Evolutionary conservation across 352 stramenopile genomes (phyloP).

Genomic region (Blastocystis sp.): DNA sequence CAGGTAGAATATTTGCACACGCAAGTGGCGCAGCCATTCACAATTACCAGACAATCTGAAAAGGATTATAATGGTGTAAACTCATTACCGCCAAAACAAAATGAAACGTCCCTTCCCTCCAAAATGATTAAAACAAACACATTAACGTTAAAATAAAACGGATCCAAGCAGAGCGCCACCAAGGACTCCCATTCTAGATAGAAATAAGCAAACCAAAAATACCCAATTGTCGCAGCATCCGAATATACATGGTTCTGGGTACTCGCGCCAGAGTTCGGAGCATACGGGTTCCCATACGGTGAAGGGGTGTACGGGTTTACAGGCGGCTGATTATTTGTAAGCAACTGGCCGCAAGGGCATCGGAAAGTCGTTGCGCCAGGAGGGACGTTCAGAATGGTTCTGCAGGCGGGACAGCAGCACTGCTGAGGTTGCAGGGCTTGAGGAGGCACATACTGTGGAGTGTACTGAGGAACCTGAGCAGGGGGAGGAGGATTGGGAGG

Average conservation of each 20-base stretch:
- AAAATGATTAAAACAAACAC: background rate
- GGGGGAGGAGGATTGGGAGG: background rate
- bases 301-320: too few relatives aligned
- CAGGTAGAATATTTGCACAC: background rate
- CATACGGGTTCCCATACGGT: too few relatives aligned
- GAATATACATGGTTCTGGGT: too few relatives aligned
- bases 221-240: too few relatives aligned
- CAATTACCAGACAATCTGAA: background rate
- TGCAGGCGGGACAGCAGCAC: background rate
- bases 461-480: background rate
- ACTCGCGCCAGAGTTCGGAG: too few relatives aligned
- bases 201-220: too few relatives aligned
- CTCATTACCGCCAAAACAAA: background rate
- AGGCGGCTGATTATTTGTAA: background rate
- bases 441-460: background rate
- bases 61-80: background rate
- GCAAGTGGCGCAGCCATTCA: background rate
- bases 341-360: background rate
- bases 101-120: background rate
- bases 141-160: too few relatives aligned
- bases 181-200: too few relatives aligned
- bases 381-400: background rate
- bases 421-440: background rate
- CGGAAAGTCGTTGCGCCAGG: background rate
- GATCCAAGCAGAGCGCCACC: too few relatives aligned